These are phyloP conservation scores for Daldinia childiae DNA, from an alignment of 495 filamentous ascomycete genomes.

Conservation along the genomic window DNA sequence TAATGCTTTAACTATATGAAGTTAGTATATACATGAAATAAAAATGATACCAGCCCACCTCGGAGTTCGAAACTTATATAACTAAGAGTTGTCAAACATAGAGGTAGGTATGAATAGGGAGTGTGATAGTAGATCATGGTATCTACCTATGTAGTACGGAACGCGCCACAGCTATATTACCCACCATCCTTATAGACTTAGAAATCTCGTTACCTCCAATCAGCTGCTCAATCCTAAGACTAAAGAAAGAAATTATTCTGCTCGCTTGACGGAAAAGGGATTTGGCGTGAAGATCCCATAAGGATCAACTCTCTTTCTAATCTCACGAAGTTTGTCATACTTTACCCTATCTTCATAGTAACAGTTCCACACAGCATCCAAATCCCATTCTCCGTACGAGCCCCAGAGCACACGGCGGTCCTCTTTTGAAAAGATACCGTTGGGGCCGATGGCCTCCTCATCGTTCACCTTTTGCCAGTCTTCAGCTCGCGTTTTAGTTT, in stretches of 20 bases:
- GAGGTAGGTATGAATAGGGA: background rate
- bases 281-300: slow-evolving; percentile 53
- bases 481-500: slow-evolving; percentile 43
- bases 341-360: slow-evolving; percentile 52
- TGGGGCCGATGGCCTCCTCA: slow-evolving; percentile 44
- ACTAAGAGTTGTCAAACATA: background rate
- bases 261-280: slow-evolving; percentile 48
- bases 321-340: slow-evolving; percentile 50
- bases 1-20: too few species aligned
- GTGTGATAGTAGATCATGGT: background rate
- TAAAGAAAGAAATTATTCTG: slow-evolving; percentile 10
- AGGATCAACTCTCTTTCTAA: slow-evolving; percentile 48
- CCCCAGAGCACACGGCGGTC: slow-evolving; percentile 53
- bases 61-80: slow-evolving; percentile 5
- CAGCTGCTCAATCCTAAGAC: background rate
- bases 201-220: background rate
- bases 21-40: too few species aligned
- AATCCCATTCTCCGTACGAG: slow-evolving; percentile 50
- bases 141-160: background rate
- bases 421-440: slow-evolving; percentile 50
- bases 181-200: background rate
- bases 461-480: slow-evolving; percentile 54
- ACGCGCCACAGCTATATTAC: background rate
- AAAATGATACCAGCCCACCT: background rate
- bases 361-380: slow-evolving; percentile 47